Evolutionary conservation across 1,284 basidiomycete species (phyloP), one percentile per base, ranked within the genome.

Genomic region (Apiotrichum porosum): DNA sequence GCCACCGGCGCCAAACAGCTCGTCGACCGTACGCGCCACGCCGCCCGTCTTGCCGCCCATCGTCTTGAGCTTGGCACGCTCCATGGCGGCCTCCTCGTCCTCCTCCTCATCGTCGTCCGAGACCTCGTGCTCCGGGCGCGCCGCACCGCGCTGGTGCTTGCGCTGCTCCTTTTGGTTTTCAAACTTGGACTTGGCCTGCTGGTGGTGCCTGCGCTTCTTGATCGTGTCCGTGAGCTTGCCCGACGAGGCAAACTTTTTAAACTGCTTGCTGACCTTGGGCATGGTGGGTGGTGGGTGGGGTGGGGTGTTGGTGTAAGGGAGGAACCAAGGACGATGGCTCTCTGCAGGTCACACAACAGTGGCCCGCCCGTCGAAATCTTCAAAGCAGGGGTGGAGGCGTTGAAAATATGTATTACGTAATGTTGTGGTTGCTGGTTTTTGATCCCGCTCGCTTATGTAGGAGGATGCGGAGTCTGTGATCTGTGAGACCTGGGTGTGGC

Each of bases 221-320:
- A 95, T 93, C 26, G 83, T 82, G 57, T 87, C 85, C 64, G 88
- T 88, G 42, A 95, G 80, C 66, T 87, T 84, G 1, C 91, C 91
- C 49, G 86, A 88, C 3, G 86, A 78, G 10, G 84, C 86, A 60
- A 92, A 93, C 75, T 92, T 91, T 65, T 85, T 83, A 15, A 85
- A 85, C 1, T 86, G 81, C 72, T 91, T 91, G 28, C 79, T 74
- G 23, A 80, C 78, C 57, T 78, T 79, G 19, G 75, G 80, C 83
- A 84, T 84, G 33, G 26, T 61, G 47, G 21, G 32, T 19, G 37
- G 14, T 51, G 42, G 45, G 18, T 46, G 21, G 13, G 32, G 14
- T 32, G 19, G 21, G 8, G 32, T 45, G 33, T 38, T 41, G 40
- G 28, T 39, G 38, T 18, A 28, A n/a, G n/a, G n/a, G n/a, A n/a